A percentile compares a stretch with the other conserved stretches of the same genome.
Conservation (phyloP, 1,139 yeast species). For the Trichomonascaceae sp. region DNA sequence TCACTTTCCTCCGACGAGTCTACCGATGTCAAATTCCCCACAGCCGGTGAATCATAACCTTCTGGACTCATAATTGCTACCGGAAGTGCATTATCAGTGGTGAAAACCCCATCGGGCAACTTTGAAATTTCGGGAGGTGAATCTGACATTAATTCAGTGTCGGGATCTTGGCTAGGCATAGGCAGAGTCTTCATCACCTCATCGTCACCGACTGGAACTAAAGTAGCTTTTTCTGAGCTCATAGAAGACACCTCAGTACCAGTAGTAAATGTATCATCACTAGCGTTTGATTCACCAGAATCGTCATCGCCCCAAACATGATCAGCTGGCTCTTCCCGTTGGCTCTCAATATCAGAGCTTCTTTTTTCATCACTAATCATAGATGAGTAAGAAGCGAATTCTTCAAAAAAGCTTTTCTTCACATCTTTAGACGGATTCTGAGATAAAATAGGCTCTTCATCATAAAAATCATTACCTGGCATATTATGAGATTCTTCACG, state of each 20-base stretch:
- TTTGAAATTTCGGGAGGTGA: not conserved
- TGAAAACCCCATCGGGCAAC: not conserved
- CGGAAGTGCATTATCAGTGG: not conserved
- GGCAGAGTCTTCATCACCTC: not conserved
- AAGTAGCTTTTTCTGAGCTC: not conserved
- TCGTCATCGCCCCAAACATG: not conserved
- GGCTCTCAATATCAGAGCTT: not conserved
- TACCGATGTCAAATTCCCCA: not conserved
- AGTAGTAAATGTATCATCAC: not conserved
- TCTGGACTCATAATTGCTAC: not conserved
- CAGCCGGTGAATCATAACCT: not conserved
- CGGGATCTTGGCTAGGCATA: too few species aligned
- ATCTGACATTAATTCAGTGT: not conserved
- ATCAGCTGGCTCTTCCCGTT: not conserved
- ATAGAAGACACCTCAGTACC: not conserved
- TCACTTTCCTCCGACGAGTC: not conserved
- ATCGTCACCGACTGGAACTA: not conserved
- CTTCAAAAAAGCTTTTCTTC: constrained; percentile 2
- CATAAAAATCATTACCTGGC: too few species aligned
- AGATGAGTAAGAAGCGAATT: constrained; percentile 8
- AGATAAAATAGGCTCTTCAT: not conserved
- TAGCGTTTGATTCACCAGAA: not conserved
- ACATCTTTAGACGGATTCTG: not conserved
- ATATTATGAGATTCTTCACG: not conserved
- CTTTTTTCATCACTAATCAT: constrained; percentile 5